These are phyloP conservation scores for Plasmodium vivax DNA, from an alignment of 169 alveolate genomes.

Conservation along the genomic window DNA sequence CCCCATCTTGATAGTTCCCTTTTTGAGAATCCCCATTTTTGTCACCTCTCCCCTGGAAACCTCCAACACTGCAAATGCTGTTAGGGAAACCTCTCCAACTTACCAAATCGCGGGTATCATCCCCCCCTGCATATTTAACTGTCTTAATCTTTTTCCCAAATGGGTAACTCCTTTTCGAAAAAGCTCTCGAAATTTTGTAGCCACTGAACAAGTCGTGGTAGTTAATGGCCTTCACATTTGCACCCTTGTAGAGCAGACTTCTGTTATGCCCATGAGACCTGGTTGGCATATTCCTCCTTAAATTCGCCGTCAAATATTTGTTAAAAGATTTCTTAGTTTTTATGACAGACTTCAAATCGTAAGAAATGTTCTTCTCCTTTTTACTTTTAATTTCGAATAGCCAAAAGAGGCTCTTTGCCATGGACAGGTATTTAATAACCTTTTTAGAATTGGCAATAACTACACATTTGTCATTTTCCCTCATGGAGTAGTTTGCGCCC, in stretches of 20 bases:
- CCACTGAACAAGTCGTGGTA: constrained; percentile 45
- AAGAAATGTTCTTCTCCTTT: constrained; percentile 29
- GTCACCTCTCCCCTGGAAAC: background rate
- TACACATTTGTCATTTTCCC: constrained; percentile 57
- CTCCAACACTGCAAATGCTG: background rate
- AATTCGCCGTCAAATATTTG: constrained; percentile 10
- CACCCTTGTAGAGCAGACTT: background rate
- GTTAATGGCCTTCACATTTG: constrained; percentile 11
- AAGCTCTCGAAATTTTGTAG: constrained; percentile 16
- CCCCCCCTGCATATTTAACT: background rate
- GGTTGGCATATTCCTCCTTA: background rate
- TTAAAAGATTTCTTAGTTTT: constrained; percentile 53
- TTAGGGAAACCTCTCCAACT: background rate
- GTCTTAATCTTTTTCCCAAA: background rate
- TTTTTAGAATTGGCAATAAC: constrained; percentile 65
- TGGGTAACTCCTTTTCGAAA: constrained; percentile 16
- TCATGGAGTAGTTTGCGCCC: constrained; percentile 41
- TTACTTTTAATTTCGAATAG: constrained; percentile 63
- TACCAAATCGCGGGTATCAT: background rate
- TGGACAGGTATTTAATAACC: constrained; percentile 67
- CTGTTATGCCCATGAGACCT: constrained; percentile 18
- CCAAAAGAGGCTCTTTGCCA: constrained; percentile 67
- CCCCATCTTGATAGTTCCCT: background rate
- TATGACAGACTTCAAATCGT: constrained; percentile 68
- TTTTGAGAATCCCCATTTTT: background rate